Evolutionary conservation across 1,139 yeast species (phyloP).

Genomic region (Kurtzmaniella natalensis): DNA sequence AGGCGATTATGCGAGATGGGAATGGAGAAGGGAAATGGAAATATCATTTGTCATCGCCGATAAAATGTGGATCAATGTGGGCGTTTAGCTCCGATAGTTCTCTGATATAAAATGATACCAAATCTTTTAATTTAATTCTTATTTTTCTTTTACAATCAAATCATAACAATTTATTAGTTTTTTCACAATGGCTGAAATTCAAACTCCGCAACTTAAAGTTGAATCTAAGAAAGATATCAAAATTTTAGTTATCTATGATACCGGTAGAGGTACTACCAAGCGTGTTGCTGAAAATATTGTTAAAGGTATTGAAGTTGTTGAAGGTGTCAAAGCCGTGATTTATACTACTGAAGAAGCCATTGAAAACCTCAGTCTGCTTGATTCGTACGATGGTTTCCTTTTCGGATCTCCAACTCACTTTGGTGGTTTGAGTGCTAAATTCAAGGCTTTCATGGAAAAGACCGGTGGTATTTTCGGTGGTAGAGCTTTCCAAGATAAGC

Average conservation of each 20-base stretch:
- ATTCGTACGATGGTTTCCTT: constrained; percentile 8
- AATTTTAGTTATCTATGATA: constrained; percentile 7
- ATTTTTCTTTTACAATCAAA: no score
- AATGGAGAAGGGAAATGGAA: no score
- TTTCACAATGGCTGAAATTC: background rate
- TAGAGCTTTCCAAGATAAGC: constrained; percentile 8
- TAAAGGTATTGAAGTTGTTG: constrained; percentile 4
- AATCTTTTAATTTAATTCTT: no score
- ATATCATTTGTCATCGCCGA: no score
- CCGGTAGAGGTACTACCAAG: constrained; percentile 6
- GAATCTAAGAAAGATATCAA: background rate
- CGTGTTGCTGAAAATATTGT: constrained; percentile 6
- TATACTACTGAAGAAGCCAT: constrained; percentile 8
- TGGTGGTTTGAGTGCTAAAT: constrained; percentile 8
- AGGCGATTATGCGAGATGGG: no score
- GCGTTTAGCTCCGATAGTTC: no score
- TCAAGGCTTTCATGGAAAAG: constrained; percentile 7
- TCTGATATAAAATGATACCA: no score
- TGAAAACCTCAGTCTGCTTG: constrained; percentile 2
- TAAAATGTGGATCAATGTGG: no score
- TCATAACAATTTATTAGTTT: no score
- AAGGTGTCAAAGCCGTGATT: constrained; percentile 1
- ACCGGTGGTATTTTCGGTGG: constrained; percentile 3
- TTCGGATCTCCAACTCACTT: constrained; percentile 9
- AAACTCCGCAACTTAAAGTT: background rate